These are phyloP conservation scores for Nadsonia starkeyi-henricii DNA, from an alignment of 1,139 yeast genomes.

Conservation along the genomic window DNA sequence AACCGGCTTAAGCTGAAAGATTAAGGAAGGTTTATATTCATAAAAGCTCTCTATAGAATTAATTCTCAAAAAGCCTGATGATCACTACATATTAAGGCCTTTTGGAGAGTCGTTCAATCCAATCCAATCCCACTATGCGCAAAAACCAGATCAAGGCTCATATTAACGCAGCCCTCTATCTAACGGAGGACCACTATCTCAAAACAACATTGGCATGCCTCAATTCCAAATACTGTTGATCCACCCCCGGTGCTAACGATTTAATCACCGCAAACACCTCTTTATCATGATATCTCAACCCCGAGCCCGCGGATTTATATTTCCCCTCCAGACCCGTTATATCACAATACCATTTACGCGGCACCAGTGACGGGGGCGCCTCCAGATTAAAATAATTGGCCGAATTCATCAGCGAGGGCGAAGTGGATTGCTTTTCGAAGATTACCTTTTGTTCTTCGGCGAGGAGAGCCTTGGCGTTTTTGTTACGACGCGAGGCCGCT, in stretches of 20 bases:
- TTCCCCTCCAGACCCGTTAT: constrained; percentile 76
- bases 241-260: constrained; percentile 79
- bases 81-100: no score
- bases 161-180: no score
- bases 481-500: constrained; percentile 33
- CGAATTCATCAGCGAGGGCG: constrained; percentile 15
- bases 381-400: constrained; percentile 34
- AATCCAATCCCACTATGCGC: no score
- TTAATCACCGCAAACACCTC: constrained; percentile 75
- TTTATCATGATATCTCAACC: constrained; percentile 64
- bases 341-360: constrained; percentile 80
- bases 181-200: no score
- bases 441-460: constrained; percentile 63
- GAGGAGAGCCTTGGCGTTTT: constrained; percentile 60
- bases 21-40: no score
- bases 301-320: constrained; percentile 65
- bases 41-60: no score
- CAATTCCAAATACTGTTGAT: constrained; percentile 79
- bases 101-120: no score
- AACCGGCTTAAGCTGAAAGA: no score
- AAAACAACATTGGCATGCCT: constrained; percentile 82
- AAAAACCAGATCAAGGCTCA: no score
- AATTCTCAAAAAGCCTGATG: no score
- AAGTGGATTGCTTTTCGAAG: no score
- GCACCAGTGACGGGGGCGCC: constrained; percentile 82